A percentile compares a stretch with the other conserved stretches of the same genome.
Conservation (phyloP, 306 rosid genomes). For the Dryas drummondii region DNA sequence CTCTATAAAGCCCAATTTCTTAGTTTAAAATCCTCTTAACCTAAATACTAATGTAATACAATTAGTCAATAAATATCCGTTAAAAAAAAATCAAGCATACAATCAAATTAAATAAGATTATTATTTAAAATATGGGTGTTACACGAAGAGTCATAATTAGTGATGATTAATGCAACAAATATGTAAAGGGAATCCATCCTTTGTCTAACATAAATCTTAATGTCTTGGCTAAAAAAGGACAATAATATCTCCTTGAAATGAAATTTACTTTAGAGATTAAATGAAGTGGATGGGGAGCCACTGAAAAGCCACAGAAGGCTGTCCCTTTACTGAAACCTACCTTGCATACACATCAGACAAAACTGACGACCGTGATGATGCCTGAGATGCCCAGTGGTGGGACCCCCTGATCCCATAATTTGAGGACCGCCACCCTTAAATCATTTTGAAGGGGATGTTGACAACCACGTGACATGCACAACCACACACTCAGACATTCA, state of each 20-base stretch:
- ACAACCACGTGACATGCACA: constrained; percentile 39
- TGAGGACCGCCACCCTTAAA: constrained; percentile 22
- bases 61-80: too few species aligned
- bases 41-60: too few species aligned
- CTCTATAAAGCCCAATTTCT: too few species aligned
- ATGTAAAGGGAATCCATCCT: too few species aligned
- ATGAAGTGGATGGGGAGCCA: constrained; percentile 38
- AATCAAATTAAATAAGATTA: too few species aligned
- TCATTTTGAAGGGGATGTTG: constrained; percentile 10
- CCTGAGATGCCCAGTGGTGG: constrained; percentile 17
- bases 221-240: not conserved
- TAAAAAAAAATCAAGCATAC: too few species aligned
- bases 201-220: not conserved
- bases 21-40: too few species aligned
- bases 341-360: constrained; percentile 51
- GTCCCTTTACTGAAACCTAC: constrained; percentile 49
- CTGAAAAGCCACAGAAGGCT: constrained; percentile 24
- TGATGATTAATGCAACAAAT: too few species aligned
- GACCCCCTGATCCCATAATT: constrained; percentile 35
- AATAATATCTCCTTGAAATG: not conserved
- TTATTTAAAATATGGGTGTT: too few species aligned
- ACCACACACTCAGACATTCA: constrained; percentile 2
- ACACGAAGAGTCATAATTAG: too few species aligned
- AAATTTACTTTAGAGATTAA: constrained; percentile 19
- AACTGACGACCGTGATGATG: constrained; percentile 39